Evolutionary conservation across 2,329 filamentous ascomycete species (phyloP).

Genomic region (Emergomyces orientalis): DNA sequence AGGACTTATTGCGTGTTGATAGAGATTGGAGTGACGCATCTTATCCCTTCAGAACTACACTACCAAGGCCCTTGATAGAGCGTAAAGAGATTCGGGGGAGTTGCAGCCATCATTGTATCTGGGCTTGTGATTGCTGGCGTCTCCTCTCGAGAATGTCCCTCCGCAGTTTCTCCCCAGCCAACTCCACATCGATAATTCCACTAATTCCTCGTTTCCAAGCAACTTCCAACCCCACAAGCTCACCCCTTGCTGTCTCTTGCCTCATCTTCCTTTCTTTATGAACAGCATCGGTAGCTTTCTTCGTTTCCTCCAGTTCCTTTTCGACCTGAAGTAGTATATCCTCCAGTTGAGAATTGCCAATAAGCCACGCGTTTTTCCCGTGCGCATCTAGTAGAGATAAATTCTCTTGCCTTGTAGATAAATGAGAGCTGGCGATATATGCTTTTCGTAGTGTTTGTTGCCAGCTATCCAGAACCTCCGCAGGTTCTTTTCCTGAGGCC

Average conservation of each 20-base stretch:
- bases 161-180: slow-evolving; percentile 66
- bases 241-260: slow-evolving; percentile 63
- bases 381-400: slow-evolving; percentile 67
- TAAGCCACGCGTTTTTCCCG: slow-evolving; percentile 86
- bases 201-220: slow-evolving; percentile 72
- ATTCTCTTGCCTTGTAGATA: slow-evolving; percentile 48
- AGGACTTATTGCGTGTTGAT: not conserved
- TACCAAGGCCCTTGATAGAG: not conserved
- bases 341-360: slow-evolving; percentile 73
- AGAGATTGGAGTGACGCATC: not conserved
- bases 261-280: slow-evolving; percentile 59
- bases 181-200: slow-evolving; percentile 73
- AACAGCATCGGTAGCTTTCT: slow-evolving; percentile 61
- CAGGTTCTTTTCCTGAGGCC: slow-evolving; percentile 21
- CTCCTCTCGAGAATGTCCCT: slow-evolving; percentile 57
- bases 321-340: slow-evolving; percentile 60
- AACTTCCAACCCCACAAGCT: slow-evolving; percentile 65
- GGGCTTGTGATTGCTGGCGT: slow-evolving; percentile 30
- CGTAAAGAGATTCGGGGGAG: not conserved
- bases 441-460: slow-evolving; percentile 44
- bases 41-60: not conserved
- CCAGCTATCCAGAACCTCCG: slow-evolving; percentile 39
- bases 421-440: slow-evolving; percentile 50
- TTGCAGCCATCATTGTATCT: slow-evolving; percentile 19
- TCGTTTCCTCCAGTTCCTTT: slow-evolving; percentile 59